A percentile compares a stretch with the other conserved stretches of the same genome.
These are phyloP conservation scores for Pseudopyricularia cyperi DNA, from an alignment of 2,329 filamentous ascomycete genomes.

Conservation along the genomic window DNA sequence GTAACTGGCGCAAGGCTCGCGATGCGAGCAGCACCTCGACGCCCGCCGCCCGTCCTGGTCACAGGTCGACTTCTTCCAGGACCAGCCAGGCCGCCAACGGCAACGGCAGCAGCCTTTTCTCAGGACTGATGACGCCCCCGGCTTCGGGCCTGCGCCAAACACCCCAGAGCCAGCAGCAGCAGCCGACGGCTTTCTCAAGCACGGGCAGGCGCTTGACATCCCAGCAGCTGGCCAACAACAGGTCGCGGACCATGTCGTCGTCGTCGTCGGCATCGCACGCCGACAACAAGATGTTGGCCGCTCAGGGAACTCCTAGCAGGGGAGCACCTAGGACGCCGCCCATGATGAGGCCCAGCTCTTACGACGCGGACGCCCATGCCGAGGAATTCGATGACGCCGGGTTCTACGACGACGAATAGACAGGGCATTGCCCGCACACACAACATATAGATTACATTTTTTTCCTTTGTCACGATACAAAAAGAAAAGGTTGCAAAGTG, in stretches of 20 bases:
- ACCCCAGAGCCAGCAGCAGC: conserved; percentile 25
- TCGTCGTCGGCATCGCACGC: conserved; percentile 2
- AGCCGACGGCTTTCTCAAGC: conserved; percentile 48
- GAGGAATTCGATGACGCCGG: conserved; percentile 47
- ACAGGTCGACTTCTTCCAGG: conserved; percentile 44
- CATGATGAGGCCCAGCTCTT: conserved; percentile 45
- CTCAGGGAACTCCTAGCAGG: conserved; percentile 23
- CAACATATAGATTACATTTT: background rate
- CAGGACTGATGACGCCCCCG: conserved; percentile 82
- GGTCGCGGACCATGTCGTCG: background rate
- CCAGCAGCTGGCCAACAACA: conserved; percentile 31
- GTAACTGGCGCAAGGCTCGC: conserved; percentile 73
- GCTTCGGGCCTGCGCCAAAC: conserved; percentile 57
- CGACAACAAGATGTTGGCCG: conserved; percentile 19
- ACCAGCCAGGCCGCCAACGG: conserved; percentile 35
- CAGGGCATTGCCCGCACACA: background rate
- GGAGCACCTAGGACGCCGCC: conserved; percentile 41
- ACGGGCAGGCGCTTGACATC: conserved; percentile 46
- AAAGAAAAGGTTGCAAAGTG: background rate
- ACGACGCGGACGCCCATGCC: conserved; percentile 48
- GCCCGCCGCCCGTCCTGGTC: background rate
- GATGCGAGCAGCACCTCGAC: conserved; percentile 28
- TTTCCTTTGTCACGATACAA: background rate
- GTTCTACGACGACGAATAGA: conserved; percentile 38
- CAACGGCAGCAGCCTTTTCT: conserved; percentile 53